Evolutionary conservation across 2,329 filamentous ascomycete species (phyloP), one percentile per base, ranked within the genome.

Genomic region (Chrysoporthe deuterocubensis): DNA sequence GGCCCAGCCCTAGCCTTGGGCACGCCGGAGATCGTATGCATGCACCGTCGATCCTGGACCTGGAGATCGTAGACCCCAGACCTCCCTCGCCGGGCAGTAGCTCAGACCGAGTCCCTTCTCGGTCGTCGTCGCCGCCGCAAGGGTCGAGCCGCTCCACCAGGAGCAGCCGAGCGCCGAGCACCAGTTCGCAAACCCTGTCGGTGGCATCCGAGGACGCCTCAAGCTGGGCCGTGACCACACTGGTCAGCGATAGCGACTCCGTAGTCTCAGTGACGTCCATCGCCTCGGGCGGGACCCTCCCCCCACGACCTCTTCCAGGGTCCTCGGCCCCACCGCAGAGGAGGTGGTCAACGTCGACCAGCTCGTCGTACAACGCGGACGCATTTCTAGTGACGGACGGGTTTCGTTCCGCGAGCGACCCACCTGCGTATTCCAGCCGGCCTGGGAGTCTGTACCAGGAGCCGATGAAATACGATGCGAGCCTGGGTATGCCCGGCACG

Each of bases 271-370:
- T 46, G 13, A 64, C 62, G 7, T 68, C 68, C 6, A 4, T 63
- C 65, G 2, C 58, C 3, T 69, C 65, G 4, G 62, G 68, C 4
- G 62, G 57, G 1, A 59, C 58, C 1, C 57, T 67, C 5, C 65
- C 67, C 11, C 67, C 60, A 7, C 54, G 59, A 3, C 64, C 64
- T 14, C 37, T 64, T 16, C 43, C 65, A 9, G 65, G 61, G 3
- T 40, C 68, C 11, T 34, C 44, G 2, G 7, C 54, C 7, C 58
- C 62, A n/a, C 59, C 50, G 18, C 61, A 60, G 14, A 65, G 69
- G 50, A 60, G 69, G 40, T 69, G 69, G 67, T 70, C 69, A n/a
- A 69, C 64, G n/a, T 70, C 69, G 54, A 70, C 69, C 16, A 67
- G 61, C 60, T 70, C 69, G 50, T 70, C 69, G 4, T 69, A 52